Evolutionary conservation across 306 rosid species (phyloP), one percentile per base, ranked within the genome.

Genomic region (Gastrolobium villosum): DNA sequence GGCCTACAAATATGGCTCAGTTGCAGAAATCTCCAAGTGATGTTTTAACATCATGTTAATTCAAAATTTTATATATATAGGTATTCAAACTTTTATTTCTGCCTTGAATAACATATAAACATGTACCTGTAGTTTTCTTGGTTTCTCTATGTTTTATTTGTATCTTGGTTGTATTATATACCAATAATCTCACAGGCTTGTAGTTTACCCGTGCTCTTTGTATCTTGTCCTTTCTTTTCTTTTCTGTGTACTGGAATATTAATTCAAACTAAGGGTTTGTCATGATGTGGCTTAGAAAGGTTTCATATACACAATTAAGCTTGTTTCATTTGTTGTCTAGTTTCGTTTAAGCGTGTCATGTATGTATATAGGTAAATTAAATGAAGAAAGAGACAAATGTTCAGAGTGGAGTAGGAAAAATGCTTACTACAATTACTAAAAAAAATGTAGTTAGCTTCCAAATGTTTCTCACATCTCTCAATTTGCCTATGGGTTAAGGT

Each of bases 11-110:
- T 61, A 59, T 78, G 77, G 60, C 80, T 66, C 62, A 76, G 56
- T 65, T 49, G 78, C 83, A 39, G 53, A 76, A 15, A 57, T 40
- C 54, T 77, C 53, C 41, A 50, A 70, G 48, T 68, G 74, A 15
- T 81, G 63, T 72, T 77, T 79, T 79, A 44, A 74, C 55, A 36
- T 77, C 64, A 30, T 82, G 80, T 76, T 79, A 77, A 30, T 72
- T 66, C 72, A 83, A 53, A 75, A 62, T 39, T 71, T 79, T 41
- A 79, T 79, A 79, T 61, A 70, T 20, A 20, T 52, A 32, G 52
- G 78, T 59, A 63, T 76, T 59, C 69, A 52, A 64, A 57, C 62
- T 52, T 50, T 71, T 64, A 15, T 76, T 7, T 65, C 28, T 34
- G 59, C 26, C 79, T 55, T 34, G 70, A 72, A 76, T 79, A 41